Percentiles rank a stretch among this genome's conserved stretches.
phyloP scores from a whole-genome alignment of 352 stramenopile genomes.

The Phytophthora cajani region DNA sequence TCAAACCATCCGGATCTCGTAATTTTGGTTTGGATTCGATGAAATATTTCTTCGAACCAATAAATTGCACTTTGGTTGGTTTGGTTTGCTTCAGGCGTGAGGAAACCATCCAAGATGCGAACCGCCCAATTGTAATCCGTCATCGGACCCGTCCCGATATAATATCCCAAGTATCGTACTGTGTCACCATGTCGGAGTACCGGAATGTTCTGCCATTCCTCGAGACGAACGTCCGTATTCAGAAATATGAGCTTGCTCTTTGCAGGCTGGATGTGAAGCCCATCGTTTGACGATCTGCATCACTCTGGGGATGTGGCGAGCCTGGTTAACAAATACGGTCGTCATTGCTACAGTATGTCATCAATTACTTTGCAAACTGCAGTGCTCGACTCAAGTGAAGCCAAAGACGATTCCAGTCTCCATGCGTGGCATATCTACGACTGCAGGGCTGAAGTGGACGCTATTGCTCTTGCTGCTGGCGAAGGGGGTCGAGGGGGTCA shows the following conservation, averaged over 20 bases:
- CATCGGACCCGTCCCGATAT: not conserved
- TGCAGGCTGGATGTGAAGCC: not conserved
- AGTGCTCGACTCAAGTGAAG: not conserved
- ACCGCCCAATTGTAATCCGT: not conserved
- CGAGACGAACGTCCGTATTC: not conserved
- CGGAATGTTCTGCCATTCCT: not conserved
- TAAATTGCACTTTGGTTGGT: not conserved
- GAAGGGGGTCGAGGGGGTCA: not conserved
- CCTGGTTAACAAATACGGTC: not conserved
- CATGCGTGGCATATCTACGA: not conserved
- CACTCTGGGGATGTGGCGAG: not conserved
- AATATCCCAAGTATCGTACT: not conserved
- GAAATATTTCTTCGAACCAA: too few relatives aligned
- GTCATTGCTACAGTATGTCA: not conserved
- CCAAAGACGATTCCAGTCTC: not conserved
- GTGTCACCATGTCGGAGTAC: not conserved
- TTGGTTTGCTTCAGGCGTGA: not conserved
- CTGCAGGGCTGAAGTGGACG: not conserved
- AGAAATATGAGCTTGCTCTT: not conserved
- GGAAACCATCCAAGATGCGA: not conserved
- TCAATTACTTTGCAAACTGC: not conserved
- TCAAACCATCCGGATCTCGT: not conserved
- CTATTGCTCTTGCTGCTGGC: not conserved
- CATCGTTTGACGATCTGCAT: not conserved
- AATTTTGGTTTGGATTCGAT: not conserved